These are phyloP conservation scores for Castanospermum australe DNA, from an alignment of 306 rosid species.

Conservation along the genomic window DNA sequence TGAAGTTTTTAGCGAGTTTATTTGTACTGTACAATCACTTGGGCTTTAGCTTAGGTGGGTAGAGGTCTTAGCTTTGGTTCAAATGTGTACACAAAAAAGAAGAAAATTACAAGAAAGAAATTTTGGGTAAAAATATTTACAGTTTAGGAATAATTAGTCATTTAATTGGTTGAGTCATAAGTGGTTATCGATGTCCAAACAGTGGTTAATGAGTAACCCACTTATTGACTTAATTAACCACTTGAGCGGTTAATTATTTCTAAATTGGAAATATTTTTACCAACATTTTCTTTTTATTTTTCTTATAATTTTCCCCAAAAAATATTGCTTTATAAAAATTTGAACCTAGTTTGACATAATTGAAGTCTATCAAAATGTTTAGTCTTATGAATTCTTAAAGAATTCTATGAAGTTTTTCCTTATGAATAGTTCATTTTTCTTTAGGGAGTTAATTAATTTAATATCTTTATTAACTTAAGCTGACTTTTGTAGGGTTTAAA, in stretches of 20 bases:
- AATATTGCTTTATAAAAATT: neutral
- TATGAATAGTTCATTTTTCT: neutral
- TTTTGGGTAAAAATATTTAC: neutral
- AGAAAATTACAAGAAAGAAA: neutral
- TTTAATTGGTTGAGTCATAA: neutral
- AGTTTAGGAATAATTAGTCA: neutral
- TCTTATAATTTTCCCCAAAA: neutral
- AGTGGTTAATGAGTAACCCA: neutral
- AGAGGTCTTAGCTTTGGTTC: neutral
- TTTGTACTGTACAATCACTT: no score
- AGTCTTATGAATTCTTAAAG: neutral
- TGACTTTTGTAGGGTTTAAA: constrained; percentile 71
- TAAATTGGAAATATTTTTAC: neutral
- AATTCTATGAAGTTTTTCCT: neutral
- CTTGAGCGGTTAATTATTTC: neutral
- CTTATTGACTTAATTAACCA: neutral
- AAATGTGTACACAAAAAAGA: neutral
- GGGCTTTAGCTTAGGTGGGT: neutral
- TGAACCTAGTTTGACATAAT: neutral
- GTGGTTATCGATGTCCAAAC: neutral
- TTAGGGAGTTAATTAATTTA: neutral
- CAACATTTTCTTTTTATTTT: neutral
- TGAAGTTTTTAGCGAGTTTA: neutral
- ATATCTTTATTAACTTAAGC: constrained; percentile 18
- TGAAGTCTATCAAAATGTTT: constrained; percentile 16